A percentile compares a stretch with the other conserved stretches of the same genome.
phyloP scores from a whole-genome alignment of 306 rosid genomes.

The Casuarina equisetifolia region DNA sequence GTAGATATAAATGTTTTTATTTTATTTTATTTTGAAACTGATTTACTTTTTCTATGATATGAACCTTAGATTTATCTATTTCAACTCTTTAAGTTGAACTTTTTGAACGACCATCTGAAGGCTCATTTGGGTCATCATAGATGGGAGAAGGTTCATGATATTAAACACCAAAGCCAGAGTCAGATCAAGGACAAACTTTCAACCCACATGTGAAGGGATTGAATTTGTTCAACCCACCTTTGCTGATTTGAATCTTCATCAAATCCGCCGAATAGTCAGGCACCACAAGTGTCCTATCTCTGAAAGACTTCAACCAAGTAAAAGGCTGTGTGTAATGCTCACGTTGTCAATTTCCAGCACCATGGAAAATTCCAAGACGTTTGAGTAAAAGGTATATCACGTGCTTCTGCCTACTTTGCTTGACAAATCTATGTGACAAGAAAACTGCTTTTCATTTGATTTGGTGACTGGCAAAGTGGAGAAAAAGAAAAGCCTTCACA shows the following conservation, averaged over 20 bases:
- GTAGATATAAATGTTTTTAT: too few species aligned
- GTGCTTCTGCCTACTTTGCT: too few species aligned
- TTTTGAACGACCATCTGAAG: not conserved
- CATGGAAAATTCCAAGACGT: not conserved
- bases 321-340: not conserved
- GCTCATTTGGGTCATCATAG: not conserved
- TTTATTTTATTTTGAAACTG: too few species aligned
- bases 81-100: too few species aligned
- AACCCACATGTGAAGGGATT: not conserved
- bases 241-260: not conserved
- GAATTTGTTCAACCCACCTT: not conserved
- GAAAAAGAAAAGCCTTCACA: too few species aligned
- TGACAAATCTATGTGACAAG: too few species aligned
- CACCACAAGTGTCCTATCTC: not conserved
- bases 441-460: not conserved
- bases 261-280: not conserved
- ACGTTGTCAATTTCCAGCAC: not conserved
- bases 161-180: not conserved
- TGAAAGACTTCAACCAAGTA: not conserved
- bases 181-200: not conserved
- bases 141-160: not conserved
- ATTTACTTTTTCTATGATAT: too few species aligned
- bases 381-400: too few species aligned
- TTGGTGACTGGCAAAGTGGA: not conserved
- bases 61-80: too few species aligned